A percentile compares a stretch with the other conserved stretches of the same genome.
phyloP scores from a whole-genome alignment of 2,329 filamentous ascomycete species.

The Fulvia fulva region DNA sequence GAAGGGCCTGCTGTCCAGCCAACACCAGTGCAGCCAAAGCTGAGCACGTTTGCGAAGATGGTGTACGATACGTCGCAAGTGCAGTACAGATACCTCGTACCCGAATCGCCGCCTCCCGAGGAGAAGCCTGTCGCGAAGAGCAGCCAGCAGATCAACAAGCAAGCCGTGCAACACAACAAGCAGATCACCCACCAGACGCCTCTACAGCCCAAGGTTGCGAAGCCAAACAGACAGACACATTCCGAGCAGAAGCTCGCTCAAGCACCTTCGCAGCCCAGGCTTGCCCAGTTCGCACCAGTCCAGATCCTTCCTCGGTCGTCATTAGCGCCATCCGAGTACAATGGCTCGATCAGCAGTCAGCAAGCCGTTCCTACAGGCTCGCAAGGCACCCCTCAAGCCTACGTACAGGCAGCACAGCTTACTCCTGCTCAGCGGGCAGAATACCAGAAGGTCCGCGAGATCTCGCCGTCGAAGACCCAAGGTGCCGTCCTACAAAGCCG shows the following conservation, averaged over 20 bases:
- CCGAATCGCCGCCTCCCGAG: constrained; percentile 23
- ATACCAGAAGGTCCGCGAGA: constrained; percentile 24
- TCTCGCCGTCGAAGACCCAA: constrained; percentile 17
- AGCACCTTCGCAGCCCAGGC: neutral
- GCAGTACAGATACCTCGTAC: constrained; percentile 33
- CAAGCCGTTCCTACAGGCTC: constrained; percentile 5
- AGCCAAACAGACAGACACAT: neutral
- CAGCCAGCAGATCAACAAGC: neutral
- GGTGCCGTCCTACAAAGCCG: constrained; percentile 20
- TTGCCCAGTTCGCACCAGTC: neutral
- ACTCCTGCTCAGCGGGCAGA: constrained; percentile 33
- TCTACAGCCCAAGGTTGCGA: neutral
- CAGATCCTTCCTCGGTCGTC: constrained; percentile 4
- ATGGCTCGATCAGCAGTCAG: constrained; percentile 8
- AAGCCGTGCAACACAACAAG: neutral
- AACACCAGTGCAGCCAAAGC: constrained; percentile 22
- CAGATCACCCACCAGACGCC: neutral
- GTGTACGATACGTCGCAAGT: constrained; percentile 44
- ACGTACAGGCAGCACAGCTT: constrained; percentile 25
- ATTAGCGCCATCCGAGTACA: neutral
- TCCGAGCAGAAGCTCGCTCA: neutral
- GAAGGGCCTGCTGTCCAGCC: constrained; percentile 5
- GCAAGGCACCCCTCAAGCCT: constrained; percentile 9
- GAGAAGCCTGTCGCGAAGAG: neutral
- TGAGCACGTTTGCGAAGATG: constrained; percentile 54